Evolutionary conservation across 208 protist species (phyloP), one percentile per base, ranked within the genome.

Genomic region (Leishmania tropica): DNA sequence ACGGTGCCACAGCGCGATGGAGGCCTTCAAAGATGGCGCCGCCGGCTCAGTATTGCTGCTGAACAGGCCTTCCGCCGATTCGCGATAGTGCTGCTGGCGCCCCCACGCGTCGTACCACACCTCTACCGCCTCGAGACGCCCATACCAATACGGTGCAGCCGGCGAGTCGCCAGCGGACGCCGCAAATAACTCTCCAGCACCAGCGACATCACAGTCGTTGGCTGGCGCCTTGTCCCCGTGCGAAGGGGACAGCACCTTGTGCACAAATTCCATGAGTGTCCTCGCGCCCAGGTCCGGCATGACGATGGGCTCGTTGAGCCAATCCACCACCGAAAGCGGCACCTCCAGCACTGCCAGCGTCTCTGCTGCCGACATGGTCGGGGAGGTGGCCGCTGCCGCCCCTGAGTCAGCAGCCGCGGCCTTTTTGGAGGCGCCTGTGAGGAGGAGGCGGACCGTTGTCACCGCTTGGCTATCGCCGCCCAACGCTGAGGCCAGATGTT

Each of bases 271-370:
- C 15, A 76, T n/a, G 40, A 62, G 74, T 13, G 68, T 45, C 42
- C 24, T 21, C 28, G 56, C 42, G 2, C 24, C 24, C 47, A 83
- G 64, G 53, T 60, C n/a, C 21, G 83, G 83, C 3, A 79, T 1
- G 8, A 76, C 56, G 13, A 86, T 86, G 21, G 78, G 64, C 31
- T 42, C 75, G 35, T 53, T 48, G 11, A 86, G 74, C 83, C 78
- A 83, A 47, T 15, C 15, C 19, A 86, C 51, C 2, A 80, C 78
- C 3, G 42, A 40, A 47, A 31, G 78, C 24, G 78, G 68, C 42
- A 86, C 78, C 53, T 81, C 72, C 48, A 82, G 67, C 51, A 72
- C 70, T 7, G 78, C 83, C 1, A 86, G 65, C 17, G 76, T 17
- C 70, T 47, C 21, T 5, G 70, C 70, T 21, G 24, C 7, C 13